Conservation (phyloP, 2,329 filamentous ascomycete genomes). For the Gaeumannomyces sp. region DNA sequence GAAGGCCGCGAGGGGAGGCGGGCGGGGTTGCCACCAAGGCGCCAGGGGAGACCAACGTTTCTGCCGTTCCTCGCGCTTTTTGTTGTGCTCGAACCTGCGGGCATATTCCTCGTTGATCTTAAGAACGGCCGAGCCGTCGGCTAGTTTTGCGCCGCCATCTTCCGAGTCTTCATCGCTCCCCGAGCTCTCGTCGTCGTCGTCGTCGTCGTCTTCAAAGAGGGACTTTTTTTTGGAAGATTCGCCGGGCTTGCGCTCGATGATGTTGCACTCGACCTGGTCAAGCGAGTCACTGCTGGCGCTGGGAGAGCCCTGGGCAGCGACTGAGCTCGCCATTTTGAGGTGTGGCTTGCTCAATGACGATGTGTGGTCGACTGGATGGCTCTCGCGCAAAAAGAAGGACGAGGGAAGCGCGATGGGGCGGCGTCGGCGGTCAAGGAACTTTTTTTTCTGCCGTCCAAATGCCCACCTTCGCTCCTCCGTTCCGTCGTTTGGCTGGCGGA, state of each 20-base stretch:
- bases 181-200: constrained; percentile 32
- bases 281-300: constrained; percentile 10
- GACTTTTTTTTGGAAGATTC: constrained; percentile 31
- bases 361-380: not conserved
- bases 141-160: constrained; percentile 30
- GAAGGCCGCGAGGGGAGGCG: constrained; percentile 11
- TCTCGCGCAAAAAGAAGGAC: not conserved
- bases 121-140: constrained; percentile 37
- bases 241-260: constrained; percentile 17
- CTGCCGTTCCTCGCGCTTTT: constrained; percentile 85
- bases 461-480: not conserved
- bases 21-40: not conserved
- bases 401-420: not conserved
- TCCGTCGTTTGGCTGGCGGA: not conserved
- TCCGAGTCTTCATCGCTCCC: constrained; percentile 38
- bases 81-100: constrained; percentile 88
- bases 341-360: not conserved
- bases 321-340: constrained; percentile 4
- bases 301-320: not conserved
- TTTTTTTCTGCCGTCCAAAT: constrained; percentile 8
- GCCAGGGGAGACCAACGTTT: constrained; percentile 44
- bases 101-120: constrained; percentile 91
- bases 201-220: constrained; percentile 47
- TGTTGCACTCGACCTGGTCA: constrained; percentile 8
- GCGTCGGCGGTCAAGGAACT: constrained; percentile 3